Evolutionary conservation across 2,329 filamentous ascomycete species (phyloP), one percentile per base, ranked within the genome.

Genomic region (Talaromyces atroroseus): DNA sequence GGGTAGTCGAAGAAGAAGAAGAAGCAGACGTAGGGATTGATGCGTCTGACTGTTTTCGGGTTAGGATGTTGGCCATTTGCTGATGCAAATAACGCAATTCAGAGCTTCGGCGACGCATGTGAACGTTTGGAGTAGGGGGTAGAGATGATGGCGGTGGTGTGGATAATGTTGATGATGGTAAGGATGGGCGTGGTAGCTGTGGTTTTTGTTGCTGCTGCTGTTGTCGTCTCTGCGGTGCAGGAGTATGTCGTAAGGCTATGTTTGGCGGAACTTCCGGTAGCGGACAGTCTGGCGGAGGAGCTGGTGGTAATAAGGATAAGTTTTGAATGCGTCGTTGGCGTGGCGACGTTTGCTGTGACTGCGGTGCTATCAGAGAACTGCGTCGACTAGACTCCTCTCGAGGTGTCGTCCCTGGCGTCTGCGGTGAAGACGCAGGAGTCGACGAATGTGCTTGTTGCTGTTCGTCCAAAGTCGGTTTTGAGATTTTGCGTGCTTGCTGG

Each of bases 261-360:
- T 42, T 53, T 16, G 59, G 47, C 16, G 65, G 65, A 10, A 66
- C 58, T 45, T 61, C 59, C 7, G 65, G 65, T 2, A 68, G 58
- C 10, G 65, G 65, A n/a, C 61, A 64, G 48, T 64, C 58, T 23
- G 65, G 65, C 8, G 65, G 65, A 11, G 65, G 65, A 3, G 64
- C 59, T 3, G 65, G 65, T 8, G 65, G 64, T 6, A 63, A 60
- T 29, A 64, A 52, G 11, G 60, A 57, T 11, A 66, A 49, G 12
- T 64, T 62, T 11, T 61, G 60, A 29, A 63, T 61, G 54, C 62
- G 63, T 21, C 58, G 65, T 16, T 52, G 40, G 42, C 57, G 57
- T 46, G 52, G 52, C 5, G 48, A 52, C 4, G 48, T 55, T 36
- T 54, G 57, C 40, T 54, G 57, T 8, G 29, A 49, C 21, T 49